Evolutionary conservation across 2,329 filamentous ascomycete species (phyloP).

Genomic region (Fusarium sp.): DNA sequence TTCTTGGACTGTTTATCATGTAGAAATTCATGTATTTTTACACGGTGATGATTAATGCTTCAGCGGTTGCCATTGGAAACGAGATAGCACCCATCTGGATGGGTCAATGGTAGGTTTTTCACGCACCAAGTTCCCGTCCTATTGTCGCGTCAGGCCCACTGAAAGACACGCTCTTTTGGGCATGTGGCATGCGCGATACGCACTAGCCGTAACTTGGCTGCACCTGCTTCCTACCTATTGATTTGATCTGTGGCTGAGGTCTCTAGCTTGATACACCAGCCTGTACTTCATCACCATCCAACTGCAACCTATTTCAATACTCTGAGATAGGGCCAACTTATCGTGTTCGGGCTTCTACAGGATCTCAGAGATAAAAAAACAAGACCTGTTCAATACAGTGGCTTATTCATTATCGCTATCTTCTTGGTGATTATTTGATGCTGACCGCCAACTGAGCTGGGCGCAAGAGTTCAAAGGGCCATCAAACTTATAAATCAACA

Average conservation of each 20-base stretch:
- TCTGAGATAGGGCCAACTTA: background rate
- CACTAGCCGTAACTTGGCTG: slow-evolving; percentile 13
- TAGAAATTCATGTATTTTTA: slow-evolving; percentile 6
- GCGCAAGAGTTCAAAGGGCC: background rate
- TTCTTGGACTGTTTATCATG: background rate
- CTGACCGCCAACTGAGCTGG: slow-evolving; percentile 4
- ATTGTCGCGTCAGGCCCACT: slow-evolving; percentile 25
- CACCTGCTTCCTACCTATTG: background rate
- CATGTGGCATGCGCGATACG: slow-evolving; percentile 18
- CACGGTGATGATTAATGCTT: slow-evolving; percentile 5
- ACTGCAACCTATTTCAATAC: slow-evolving; percentile 12
- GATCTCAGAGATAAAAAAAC: background rate
- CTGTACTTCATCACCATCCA: slow-evolving; percentile 21
- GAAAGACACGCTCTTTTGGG: slow-evolving; percentile 17
- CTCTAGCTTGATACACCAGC: background rate
- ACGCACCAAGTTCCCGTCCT: slow-evolving; percentile 7
- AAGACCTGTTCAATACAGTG: background rate
- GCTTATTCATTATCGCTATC: background rate
- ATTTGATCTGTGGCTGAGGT: slow-evolving; percentile 11
- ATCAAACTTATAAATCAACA: background rate
- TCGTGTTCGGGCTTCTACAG: background rate
- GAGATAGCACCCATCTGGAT: slow-evolving; percentile 4
- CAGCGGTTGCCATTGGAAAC: slow-evolving; percentile 39
- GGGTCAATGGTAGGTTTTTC: background rate
- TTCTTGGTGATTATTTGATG: background rate